Base-by-base conservation (phyloP, 805 yeast species). In the Ogataea trehaloabstinens region DNA sequence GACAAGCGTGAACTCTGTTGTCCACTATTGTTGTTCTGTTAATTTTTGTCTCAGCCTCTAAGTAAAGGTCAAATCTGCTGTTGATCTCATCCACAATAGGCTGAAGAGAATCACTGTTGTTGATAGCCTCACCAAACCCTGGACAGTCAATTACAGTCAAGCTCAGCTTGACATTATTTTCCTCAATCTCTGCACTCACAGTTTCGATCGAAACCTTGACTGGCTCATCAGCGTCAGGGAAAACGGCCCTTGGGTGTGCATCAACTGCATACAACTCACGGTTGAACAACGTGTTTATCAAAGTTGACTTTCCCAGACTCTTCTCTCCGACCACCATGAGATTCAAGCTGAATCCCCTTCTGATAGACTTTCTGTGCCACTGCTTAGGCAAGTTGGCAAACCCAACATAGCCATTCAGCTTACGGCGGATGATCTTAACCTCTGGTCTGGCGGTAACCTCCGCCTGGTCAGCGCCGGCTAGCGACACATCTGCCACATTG, bases 371-470 rank as follows among this genome's bases (percentile, higher is more conserved):
- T 67, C 96, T 81, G 68, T 93, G 98, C 96, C 97, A 93, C 70
- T 93, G 99, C 60, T 90, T 93, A 42, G 99, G 99, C 58, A 93
- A 74, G 67, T 90, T 93, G 51, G 97, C 95, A 67, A 93, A 93
- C 5, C 99, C 99, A 40, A 93, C 99, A 60, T 85, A 90, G 3
- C 95, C 91, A 52, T 82, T 85, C 53, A 91, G 78, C 60, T 88
- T 88, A 53, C 95, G 82, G 52, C 83, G 81, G 55, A 87, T 77
- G 45, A 88, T 70, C 53, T 83, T 82, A 45, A 76, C 66, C 27
- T 73, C 77, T 8, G 40, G 48, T 18, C 28, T 37, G 16, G 46
- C 31, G 19, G 24, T 13, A 29, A 34, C 48, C 11, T 38, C 35
- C 24, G 42, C 34, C 19, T 36, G 15, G 18, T 37, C 47, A 28